Conservation (phyloP, 306 rosid genomes). For the Castanea mollissima region DNA sequence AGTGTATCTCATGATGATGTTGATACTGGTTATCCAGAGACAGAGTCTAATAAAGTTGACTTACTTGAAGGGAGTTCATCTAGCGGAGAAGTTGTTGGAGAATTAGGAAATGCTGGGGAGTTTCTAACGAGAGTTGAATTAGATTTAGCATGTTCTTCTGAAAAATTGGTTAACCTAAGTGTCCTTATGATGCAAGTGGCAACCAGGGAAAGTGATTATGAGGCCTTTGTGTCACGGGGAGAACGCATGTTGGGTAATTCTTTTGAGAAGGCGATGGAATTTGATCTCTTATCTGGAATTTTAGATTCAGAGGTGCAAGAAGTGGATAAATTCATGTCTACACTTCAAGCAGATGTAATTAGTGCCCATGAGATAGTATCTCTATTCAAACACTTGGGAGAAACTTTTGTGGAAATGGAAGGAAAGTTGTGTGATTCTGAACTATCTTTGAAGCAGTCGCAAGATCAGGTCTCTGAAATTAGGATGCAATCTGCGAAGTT, state of each 20-base stretch:
- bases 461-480: conserved; percentile 66
- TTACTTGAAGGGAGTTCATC: conserved; percentile 27
- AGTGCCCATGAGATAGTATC: conserved; percentile 37
- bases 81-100: conserved; percentile 36
- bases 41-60: conserved; percentile 12
- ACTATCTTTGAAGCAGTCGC: conserved; percentile 52
- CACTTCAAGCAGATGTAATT: conserved; percentile 47
- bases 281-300: conserved; percentile 67
- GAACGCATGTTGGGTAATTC: conserved; percentile 39
- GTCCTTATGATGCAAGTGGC: conserved; percentile 73
- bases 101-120: conserved; percentile 29
- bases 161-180: conserved; percentile 67
- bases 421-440: conserved; percentile 53
- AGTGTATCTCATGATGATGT: conserved; percentile 25
- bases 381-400: conserved; percentile 37
- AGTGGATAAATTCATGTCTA: conserved; percentile 48
- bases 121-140: conserved; percentile 45
- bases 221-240: conserved; percentile 40
- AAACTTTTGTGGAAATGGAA: conserved; percentile 37
- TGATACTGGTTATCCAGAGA: conserved; percentile 14
- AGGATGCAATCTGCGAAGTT: conserved; percentile 52
- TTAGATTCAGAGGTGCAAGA: conserved; percentile 71
- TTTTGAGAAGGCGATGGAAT: conserved; percentile 49
- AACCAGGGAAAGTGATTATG: conserved; percentile 59
- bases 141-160: conserved; percentile 58